Base-by-base conservation (phyloP, 2,329 filamentous ascomycete species). In the Xylaria sp. region DNA sequence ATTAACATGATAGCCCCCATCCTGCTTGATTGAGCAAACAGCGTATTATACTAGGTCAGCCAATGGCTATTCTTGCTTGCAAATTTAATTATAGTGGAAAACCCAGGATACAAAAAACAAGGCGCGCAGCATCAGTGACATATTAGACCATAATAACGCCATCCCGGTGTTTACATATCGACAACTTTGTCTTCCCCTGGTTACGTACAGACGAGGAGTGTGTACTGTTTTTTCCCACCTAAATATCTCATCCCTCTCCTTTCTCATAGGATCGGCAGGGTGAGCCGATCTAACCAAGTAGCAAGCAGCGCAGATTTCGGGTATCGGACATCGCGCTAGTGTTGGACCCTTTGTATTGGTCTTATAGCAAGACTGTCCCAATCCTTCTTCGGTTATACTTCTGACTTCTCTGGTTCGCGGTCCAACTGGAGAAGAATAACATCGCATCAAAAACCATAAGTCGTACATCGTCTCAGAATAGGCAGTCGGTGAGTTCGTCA, bases 251-350 rank as follows among this genome's bases (percentile, higher is more conserved):
- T 39, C 9, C 28, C 30, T 13, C 36, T 36, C 32, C 3, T 56
- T 50, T 65, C 56, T 63, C 60, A 70, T 70, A 63, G 63, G 70
- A 63, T 64, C 70, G 68, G 68, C 50, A n/a, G n/a, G n/a, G n/a
- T n/a, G n/a, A n/a, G 43, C 70, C 70, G 70, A 72, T 72, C 70
- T 60, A 56, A 58, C 4, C 34, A 66, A 63, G 41, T 56, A 64
- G 46, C 46, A 43, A 64, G 36, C n/a, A 65, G 53, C 43, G 63
- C 32, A 66, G 67, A 70, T 68, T 66, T 72, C 68, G 70, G 70
- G 63, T 70, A 70, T 70, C 66, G 66, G 63, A 59, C 67, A 36
- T 28, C 48, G 39, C 57, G 28, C 39, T 46, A 30, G 60, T 55
- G 45, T 18, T 45, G 55, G 48, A 32, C 25, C 52, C 25, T 4